These are phyloP conservation scores for Cercospora sp. DNA, from an alignment of 2,329 filamentous ascomycete species.

Conservation along the genomic window DNA sequence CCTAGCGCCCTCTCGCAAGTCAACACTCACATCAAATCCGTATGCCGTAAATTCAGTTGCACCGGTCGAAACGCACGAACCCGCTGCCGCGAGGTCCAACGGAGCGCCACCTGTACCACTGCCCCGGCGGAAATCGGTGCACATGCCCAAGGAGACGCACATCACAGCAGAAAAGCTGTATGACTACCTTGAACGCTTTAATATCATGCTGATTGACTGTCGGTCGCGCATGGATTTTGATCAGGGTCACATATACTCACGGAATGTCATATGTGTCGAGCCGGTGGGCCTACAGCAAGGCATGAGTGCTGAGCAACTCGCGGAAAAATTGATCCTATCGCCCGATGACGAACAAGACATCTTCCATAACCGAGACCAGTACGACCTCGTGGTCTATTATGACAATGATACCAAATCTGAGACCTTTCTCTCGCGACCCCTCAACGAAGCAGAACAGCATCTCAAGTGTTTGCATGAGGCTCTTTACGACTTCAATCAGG, in stretches of 20 bases:
- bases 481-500: conserved; percentile 78
- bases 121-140: conserved; percentile 45
- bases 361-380: conserved; percentile 72
- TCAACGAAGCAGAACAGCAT: conserved; percentile 48
- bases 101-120: conserved; percentile 12
- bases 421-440: conserved; percentile 55
- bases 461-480: conserved; percentile 75
- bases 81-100: neutral
- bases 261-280: conserved; percentile 85
- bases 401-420: conserved; percentile 67
- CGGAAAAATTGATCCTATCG: conserved; percentile 69
- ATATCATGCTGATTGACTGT: conserved; percentile 81
- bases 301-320: conserved; percentile 63
- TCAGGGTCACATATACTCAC: conserved; percentile 82
- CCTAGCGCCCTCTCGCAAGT: conserved; percentile 59
- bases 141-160: conserved; percentile 58
- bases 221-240: conserved; percentile 79
- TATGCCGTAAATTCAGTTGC: conserved; percentile 37
- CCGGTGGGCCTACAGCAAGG: conserved; percentile 72
- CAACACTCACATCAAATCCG: conserved; percentile 46
- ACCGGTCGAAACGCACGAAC: conserved; percentile 14
- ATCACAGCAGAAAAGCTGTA: conserved; percentile 72
- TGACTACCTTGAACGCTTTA: conserved; percentile 67
- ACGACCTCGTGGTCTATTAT: conserved; percentile 88
- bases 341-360: conserved; percentile 72